Base-by-base conservation (phyloP, 78 protist genomes). In the Polysphondylium violaceum region DNA sequence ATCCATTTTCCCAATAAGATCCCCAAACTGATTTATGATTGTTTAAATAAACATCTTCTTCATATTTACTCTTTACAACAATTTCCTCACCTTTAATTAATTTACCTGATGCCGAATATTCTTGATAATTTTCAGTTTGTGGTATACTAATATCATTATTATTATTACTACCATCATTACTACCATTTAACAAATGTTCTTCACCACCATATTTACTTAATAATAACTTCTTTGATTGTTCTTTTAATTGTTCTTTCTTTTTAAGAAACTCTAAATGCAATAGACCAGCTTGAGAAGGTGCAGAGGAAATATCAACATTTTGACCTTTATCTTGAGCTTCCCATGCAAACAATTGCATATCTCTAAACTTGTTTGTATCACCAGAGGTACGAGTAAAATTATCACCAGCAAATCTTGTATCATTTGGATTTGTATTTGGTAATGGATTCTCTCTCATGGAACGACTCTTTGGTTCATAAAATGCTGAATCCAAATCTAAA, bases 391-490 rank as follows among this genome's bases (percentile, higher is more conserved):
- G 94, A 16, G 89, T 86, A 41, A 94, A 92, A 87, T 97, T 98
- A 81, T 98, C 99, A 8, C 98, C 98, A 2, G 64, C 81, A 47
- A 68, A 92, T 35, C 55, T 44, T 19, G 60, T 56, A 19, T 67
- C 93, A 6, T 41, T 19, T 2, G 69, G 83, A 44, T 65, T 38
- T 38, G 40, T 43, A 50, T 61, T 77, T 0, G 95, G 95, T 19
- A 78, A 50, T 2, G 99, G 99, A 41, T 97, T 79, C 8, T 76
- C 99, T n/a, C 99, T 92, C 99, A 98, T 96, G 7, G 99, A 69
- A 14, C 99, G 97, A 14, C 98, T 95, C 93, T 98, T 98, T 9
- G 99, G 99, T 76, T 99, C 99, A 86, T 98, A 99, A 77, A 93
- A 83, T 4, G 99, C 99, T 0, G 97, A 86, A 72, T 99, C 94